phyloP scores from a whole-genome alignment of 208 protist species.

The Trypanosoma rangeli region DNA sequence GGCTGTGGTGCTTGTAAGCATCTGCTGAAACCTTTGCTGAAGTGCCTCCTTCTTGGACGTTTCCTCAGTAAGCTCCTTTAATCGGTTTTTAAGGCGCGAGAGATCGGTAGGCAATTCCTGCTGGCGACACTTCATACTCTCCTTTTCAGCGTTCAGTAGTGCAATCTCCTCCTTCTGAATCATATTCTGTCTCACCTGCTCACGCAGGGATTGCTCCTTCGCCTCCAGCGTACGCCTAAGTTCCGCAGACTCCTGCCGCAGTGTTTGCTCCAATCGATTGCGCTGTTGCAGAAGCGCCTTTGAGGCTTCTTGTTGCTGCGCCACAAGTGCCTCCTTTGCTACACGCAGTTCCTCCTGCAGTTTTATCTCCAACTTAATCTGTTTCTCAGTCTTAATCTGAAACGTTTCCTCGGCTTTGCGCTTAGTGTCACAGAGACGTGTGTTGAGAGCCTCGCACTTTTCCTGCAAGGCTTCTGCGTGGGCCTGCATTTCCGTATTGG shows the following conservation, averaged over 20 bases:
- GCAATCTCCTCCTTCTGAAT: slow-evolving; percentile 44
- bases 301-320: slow-evolving; percentile 33
- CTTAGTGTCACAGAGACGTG: slow-evolving; percentile 3
- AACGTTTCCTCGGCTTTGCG: slow-evolving; percentile 24
- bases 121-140: slow-evolving; percentile 27
- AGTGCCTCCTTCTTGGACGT: slow-evolving; percentile 34
- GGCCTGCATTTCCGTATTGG: not conserved
- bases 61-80: slow-evolving; percentile 29
- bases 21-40: slow-evolving; percentile 51
- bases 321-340: slow-evolving; percentile 24
- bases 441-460: slow-evolving; percentile 12
- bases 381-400: slow-evolving; percentile 17
- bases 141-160: slow-evolving; percentile 45
- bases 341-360: slow-evolving; percentile 28
- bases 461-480: slow-evolving; percentile 11
- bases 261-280: slow-evolving; percentile 18
- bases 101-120: slow-evolving; percentile 27
- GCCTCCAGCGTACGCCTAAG: slow-evolving; percentile 39
- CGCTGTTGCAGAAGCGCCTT: slow-evolving; percentile 26
- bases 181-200: slow-evolving; percentile 46
- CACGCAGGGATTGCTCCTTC: slow-evolving; percentile 34
- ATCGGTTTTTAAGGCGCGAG: slow-evolving; percentile 23
- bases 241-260: slow-evolving; percentile 27
- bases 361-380: slow-evolving; percentile 16
- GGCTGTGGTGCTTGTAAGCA: slow-evolving; percentile 38